Evolutionary conservation across 108 stramenopile species (phyloP).

Genomic region (Mayamaea pseudoterrestris): DNA sequence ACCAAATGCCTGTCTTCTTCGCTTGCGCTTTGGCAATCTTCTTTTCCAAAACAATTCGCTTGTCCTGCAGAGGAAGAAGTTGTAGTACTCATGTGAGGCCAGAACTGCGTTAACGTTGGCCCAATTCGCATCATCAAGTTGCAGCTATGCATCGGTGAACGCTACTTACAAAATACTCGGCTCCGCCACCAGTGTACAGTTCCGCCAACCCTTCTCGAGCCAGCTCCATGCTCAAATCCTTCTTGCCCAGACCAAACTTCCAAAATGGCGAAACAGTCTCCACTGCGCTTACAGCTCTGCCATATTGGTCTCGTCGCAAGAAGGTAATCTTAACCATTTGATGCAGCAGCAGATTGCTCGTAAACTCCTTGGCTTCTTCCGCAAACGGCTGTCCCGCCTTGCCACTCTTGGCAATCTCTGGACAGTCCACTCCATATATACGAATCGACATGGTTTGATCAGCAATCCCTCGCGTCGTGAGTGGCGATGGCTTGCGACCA

Average conservation of each 20-base stretch:
- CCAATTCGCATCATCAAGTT: too few species aligned
- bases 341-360: constrained; percentile 11
- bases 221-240: constrained; percentile 30
- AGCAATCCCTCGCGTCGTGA: constrained; percentile 11
- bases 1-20: constrained; percentile 27
- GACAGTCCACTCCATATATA: constrained; percentile 49
- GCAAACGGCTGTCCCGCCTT: constrained; percentile 29
- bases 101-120: too few species aligned
- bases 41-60: constrained; percentile 17
- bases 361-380: constrained; percentile 37
- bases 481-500: constrained; percentile 13
- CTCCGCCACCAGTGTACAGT: constrained; percentile 52
- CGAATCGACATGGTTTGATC: constrained; percentile 41
- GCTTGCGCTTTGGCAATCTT: constrained; percentile 15
- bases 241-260: constrained; percentile 12
- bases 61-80: too few species aligned
- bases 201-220: constrained; percentile 31
- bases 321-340: constrained; percentile 40
- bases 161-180: constrained; percentile 53
- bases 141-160: too few species aligned
- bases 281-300: constrained; percentile 31
- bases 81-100: too few species aligned
- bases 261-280: constrained; percentile 8
- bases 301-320: constrained; percentile 43
- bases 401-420: constrained; percentile 32